Evolutionary conservation across 176 grass and related monocot species (phyloP), one percentile per base, ranked within the genome.

Genomic region (Alloteropsis semialata): DNA sequence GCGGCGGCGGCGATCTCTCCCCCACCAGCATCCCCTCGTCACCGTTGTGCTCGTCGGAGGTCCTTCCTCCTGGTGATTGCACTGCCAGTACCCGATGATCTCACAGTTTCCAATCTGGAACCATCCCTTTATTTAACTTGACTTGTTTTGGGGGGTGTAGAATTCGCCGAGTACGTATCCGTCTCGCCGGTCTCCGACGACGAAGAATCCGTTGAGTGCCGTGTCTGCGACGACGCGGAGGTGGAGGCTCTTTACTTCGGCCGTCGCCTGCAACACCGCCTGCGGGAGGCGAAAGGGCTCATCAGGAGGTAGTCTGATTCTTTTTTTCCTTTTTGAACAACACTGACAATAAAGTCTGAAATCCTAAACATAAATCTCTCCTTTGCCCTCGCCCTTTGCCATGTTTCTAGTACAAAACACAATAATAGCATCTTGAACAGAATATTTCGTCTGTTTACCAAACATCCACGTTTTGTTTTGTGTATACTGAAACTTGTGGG

Each of bases 271-370:
- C 79, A 64, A 74, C 74, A 74, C 25, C 54, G 59, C 27, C 76
- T 90, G 46, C 83, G 29, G 63, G 83, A 86, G 41, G 78, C 80
- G 54, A 94, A 91, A 74, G 75, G 89, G 77, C 12, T 88, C 50
- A 78, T 94, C 56, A 59, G 76, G 46, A 91, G 86, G 92, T 90
- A 75, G 82, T 5, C 67, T 75, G n/a, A 37, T 37, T 37, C 15
- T 49, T 79, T 14, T 73, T 51, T 3, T 32, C 39, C 37, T 49
- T 34, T 3, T 8, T 28, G 7, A 25, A 24, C 22, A 25, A 25
- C 22, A 24, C n/a, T n/a, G n/a, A n/a, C n/a, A n/a, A n/a, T 13
- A 58, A 21, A n/a, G 55, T 57, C 9, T 7, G n/a, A 57, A 57
- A 57, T 57, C 22, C 3, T 13, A 56, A 12, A 56, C 3, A 11